Evolutionary conservation across 2,329 filamentous ascomycete genomes (phyloP).

Genomic region (Cryphonectria nitschkei): DNA sequence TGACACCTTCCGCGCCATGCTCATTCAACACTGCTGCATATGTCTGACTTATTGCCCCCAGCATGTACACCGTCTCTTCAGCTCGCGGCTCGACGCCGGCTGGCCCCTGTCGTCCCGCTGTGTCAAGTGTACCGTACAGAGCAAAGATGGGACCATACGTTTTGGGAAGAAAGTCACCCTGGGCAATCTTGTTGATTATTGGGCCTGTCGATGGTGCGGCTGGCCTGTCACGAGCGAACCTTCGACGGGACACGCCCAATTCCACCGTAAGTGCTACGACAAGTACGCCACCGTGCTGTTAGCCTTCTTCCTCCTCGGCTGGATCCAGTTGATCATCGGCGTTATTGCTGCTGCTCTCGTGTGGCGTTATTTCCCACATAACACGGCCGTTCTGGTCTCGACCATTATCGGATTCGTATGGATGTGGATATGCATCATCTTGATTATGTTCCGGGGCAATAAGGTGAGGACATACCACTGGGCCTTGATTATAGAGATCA

Average conservation of each 20-base stretch:
- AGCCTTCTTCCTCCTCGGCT: constrained; percentile 44
- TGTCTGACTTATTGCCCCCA: constrained; percentile 41
- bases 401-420: constrained; percentile 45
- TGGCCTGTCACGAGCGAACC: constrained; percentile 40
- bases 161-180: constrained; percentile 45
- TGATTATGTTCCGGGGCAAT: constrained; percentile 41
- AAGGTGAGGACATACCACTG: constrained; percentile 45
- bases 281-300: constrained; percentile 44
- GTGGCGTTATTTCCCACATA: constrained; percentile 39
- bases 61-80: constrained; percentile 40
- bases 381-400: constrained; percentile 40
- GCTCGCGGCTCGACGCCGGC: constrained; percentile 35
- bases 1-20: constrained; percentile 31
- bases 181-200: constrained; percentile 40
- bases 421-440: constrained; percentile 39
- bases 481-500: constrained; percentile 42
- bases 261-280: constrained; percentile 45
- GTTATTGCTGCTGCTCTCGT: constrained; percentile 40
- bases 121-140: constrained; percentile 43
- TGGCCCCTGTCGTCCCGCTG: constrained; percentile 47
- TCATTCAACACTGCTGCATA: constrained; percentile 42
- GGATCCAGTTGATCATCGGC: constrained; percentile 43
- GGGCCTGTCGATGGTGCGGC: constrained; percentile 51
- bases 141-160: constrained; percentile 41
- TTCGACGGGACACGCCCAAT: constrained; percentile 43